phyloP scores from a whole-genome alignment of 2,329 filamentous ascomycete species.

The Neonectria ditissima region DNA sequence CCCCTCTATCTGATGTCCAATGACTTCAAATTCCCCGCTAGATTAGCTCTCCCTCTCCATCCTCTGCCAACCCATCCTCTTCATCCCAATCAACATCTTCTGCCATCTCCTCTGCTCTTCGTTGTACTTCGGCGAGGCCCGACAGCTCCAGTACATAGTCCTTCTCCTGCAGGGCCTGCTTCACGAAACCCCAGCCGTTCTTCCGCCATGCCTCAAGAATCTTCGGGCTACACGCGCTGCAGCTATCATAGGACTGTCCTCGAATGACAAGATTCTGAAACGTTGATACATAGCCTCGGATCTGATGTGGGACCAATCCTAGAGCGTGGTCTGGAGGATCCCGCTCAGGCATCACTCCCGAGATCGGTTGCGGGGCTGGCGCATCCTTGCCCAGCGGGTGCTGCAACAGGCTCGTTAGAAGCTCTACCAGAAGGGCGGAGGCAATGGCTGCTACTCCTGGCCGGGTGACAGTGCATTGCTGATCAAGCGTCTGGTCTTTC shows the following conservation, averaged over 20 bases:
- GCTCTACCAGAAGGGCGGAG: conserved; percentile 89
- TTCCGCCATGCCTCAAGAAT: conserved; percentile 75
- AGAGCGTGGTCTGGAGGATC: conserved; percentile 71
- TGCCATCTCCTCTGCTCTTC: conserved; percentile 64
- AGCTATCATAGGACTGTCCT: conserved; percentile 82
- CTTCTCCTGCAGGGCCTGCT: conserved; percentile 77
- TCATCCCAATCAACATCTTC: conserved; percentile 71
- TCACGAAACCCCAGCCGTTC: conserved; percentile 82
- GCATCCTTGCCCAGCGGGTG: conserved; percentile 79
- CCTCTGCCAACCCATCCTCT: conserved; percentile 62
- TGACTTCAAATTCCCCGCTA: conserved; percentile 38
- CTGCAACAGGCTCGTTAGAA: conserved; percentile 88
- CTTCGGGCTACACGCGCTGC: conserved; percentile 80
- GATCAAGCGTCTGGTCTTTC: conserved; percentile 94
- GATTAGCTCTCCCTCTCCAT: conserved; percentile 67
- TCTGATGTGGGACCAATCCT: conserved; percentile 81
- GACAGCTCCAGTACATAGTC: conserved; percentile 84
- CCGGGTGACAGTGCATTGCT: conserved; percentile 97
- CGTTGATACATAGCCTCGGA: conserved; percentile 80
- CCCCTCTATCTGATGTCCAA: not conserved
- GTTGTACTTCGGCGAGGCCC: conserved; percentile 78
- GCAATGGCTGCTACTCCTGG: conserved; percentile 94
- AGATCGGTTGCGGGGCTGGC: conserved; percentile 63
- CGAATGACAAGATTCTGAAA: conserved; percentile 81
- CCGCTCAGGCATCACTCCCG: conserved; percentile 60